Evolutionary conservation across 768 basidiomycete species (phyloP).

Genomic region (Mycena haematopus): DNA sequence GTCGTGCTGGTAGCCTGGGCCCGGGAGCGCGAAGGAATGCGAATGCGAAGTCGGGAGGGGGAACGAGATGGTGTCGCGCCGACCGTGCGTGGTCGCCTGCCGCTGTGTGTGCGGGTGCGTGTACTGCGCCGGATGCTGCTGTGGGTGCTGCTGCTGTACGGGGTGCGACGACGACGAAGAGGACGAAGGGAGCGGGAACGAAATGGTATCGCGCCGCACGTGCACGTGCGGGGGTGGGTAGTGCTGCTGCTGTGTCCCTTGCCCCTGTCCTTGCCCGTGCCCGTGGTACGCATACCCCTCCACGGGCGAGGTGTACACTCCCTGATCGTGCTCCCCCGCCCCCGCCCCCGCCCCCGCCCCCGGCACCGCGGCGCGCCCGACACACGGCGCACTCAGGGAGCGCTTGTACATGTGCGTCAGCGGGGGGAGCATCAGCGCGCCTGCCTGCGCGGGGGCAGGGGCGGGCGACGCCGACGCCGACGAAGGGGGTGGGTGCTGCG

Average conservation of each 20-base stretch:
- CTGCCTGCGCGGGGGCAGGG: no score
- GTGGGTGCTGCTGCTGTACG: no score
- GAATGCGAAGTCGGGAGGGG: constrained; percentile 32
- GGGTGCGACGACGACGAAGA: no score
- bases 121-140: constrained; percentile 10
- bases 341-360: no score
- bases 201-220: constrained; percentile 38
- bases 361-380: neutral
- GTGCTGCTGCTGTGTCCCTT: constrained; percentile 23
- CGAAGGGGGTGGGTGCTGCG: no score
- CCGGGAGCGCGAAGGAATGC: no score
- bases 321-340: no score
- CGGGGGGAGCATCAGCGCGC: constrained; percentile 35
- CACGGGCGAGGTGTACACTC: no score
- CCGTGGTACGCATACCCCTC: no score
- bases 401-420: constrained; percentile 73
- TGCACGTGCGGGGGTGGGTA: constrained; percentile 26
- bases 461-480: no score
- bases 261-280: no score
- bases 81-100: constrained; percentile 20
- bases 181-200: constrained; percentile 35
- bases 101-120: constrained; percentile 23
- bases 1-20: no score
- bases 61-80: constrained; percentile 40
- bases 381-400: constrained; percentile 58